Conservation (phyloP, 495 filamentous ascomycete genomes). For the Lasiosphaeris hirsuta region DNA sequence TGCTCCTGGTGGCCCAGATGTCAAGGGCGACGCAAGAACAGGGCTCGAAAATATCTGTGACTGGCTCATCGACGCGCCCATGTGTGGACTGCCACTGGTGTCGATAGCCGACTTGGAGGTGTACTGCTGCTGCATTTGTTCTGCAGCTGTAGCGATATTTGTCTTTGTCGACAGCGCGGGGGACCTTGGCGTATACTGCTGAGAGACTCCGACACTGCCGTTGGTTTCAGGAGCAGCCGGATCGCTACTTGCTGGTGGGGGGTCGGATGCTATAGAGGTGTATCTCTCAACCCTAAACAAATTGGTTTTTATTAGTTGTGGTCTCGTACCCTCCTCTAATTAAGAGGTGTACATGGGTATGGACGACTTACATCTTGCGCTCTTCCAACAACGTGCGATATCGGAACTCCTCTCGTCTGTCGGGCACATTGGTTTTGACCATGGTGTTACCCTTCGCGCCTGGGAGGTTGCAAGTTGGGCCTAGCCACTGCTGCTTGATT, state of each 20-base stretch:
- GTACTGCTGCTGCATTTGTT: constrained; percentile 20
- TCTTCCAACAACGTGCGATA: constrained; percentile 81
- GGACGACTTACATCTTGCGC: constrained; percentile 64
- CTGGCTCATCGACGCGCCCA: constrained; percentile 8
- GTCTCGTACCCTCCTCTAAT: neutral
- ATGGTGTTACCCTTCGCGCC: constrained; percentile 83
- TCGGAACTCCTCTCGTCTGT: constrained; percentile 84
- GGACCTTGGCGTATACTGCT: constrained; percentile 18
- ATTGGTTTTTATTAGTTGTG: constrained; percentile 3
- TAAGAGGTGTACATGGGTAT: neutral
- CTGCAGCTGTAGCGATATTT: constrained; percentile 14
- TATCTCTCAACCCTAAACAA: constrained; percentile 31
- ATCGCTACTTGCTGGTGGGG: neutral
- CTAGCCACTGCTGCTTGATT: constrained; percentile 88
- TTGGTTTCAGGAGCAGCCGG: constrained; percentile 1
- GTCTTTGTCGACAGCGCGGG: constrained; percentile 30
- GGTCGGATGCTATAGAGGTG: constrained; percentile 15
- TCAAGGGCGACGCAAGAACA: constrained; percentile 14
- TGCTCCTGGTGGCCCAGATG: neutral
- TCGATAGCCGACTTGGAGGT: constrained; percentile 22
- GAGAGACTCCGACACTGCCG: neutral
- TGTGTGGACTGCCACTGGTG: constrained; percentile 11
- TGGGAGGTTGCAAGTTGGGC: constrained; percentile 64
- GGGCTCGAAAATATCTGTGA: constrained; percentile 22
- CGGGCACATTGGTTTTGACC: constrained; percentile 92